Conservation (phyloP, 2,329 filamentous ascomycete species). For the Diaporthe ampelina region DNA sequence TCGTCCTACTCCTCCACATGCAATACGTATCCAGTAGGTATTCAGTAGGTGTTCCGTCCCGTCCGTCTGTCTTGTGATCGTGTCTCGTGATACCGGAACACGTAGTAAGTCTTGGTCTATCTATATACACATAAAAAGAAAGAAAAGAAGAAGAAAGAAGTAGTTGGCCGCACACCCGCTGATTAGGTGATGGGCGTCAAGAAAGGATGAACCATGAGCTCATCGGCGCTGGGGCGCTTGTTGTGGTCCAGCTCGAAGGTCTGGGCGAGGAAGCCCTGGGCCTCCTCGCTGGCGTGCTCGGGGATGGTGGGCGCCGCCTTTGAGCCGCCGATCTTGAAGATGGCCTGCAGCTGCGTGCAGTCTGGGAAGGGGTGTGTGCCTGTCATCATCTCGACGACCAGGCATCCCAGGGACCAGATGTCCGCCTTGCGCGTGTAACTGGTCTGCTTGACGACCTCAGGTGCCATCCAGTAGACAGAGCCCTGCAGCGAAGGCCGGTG, state of each 20-base stretch:
- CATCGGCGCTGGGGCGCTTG: constrained; percentile 90
- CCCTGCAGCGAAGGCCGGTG: constrained; percentile 88
- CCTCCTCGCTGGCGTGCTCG: constrained; percentile 86
- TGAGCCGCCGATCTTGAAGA: constrained; percentile 96
- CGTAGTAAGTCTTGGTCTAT: constrained; percentile 33
- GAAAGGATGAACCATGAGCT: constrained; percentile 88
- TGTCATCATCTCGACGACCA: constrained; percentile 99
- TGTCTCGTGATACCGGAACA: constrained; percentile 38
- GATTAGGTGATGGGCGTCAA: constrained; percentile 76
- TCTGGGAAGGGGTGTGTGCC: constrained; percentile 96
- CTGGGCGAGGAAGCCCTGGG: constrained; percentile 83
- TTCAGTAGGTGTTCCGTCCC: constrained; percentile 11
- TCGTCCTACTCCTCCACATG: constrained; percentile 9
- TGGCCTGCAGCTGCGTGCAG: constrained; percentile 96
- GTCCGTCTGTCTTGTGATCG: constrained; percentile 32
- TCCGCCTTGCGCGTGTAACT: constrained; percentile 98
- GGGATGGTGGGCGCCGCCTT: constrained; percentile 91
- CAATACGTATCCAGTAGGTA: constrained; percentile 38
- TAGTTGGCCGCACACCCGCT: not conserved
- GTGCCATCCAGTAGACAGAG: constrained; percentile 99
- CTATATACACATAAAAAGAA: constrained; percentile 38
- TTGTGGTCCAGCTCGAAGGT: constrained; percentile 98
- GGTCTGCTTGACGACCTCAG: constrained; percentile 97
- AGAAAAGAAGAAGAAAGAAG: not conserved
- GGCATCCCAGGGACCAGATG: constrained; percentile 96